Conservation (phyloP, 2,329 filamentous ascomycete species). For the Fusarium concolor region DNA sequence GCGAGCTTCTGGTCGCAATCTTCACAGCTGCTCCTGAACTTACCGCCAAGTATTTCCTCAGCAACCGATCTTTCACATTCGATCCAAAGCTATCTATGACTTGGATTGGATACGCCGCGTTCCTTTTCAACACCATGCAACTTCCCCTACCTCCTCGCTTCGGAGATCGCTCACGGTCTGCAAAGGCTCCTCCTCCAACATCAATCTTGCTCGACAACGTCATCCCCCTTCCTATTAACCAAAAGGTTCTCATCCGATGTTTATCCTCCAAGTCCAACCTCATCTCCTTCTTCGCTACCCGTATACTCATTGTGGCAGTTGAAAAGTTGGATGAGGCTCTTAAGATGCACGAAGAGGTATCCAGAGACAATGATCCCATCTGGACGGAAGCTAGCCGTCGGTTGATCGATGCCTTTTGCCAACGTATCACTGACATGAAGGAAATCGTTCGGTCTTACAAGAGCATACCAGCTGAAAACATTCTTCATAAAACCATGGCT, state of each 20-base stretch:
- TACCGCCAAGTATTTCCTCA: slow-evolving; percentile 86
- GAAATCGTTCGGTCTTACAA: slow-evolving; percentile 82
- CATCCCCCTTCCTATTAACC: slow-evolving; percentile 82
- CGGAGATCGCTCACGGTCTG: slow-evolving; percentile 71
- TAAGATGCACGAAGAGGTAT: slow-evolving; percentile 66
- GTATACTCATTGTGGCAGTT: slow-evolving; percentile 81
- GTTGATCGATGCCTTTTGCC: slow-evolving; percentile 79
- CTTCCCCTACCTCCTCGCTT: slow-evolving; percentile 79
- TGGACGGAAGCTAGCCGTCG: slow-evolving; percentile 78
- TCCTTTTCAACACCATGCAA: slow-evolving; percentile 84
- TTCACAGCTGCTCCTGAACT: slow-evolving; percentile 87
- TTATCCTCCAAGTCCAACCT: slow-evolving; percentile 82
- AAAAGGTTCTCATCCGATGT: slow-evolving; percentile 83
- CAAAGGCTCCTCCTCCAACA: slow-evolving; percentile 79
- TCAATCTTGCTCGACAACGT: slow-evolving; percentile 86
- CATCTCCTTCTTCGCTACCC: slow-evolving; percentile 84
- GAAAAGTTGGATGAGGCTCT: slow-evolving; percentile 78
- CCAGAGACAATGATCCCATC: slow-evolving; percentile 53
- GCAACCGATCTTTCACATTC: slow-evolving; percentile 83
- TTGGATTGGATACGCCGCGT: slow-evolving; percentile 93
- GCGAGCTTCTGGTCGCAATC: slow-evolving; percentile 82
- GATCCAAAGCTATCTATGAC: slow-evolving; percentile 93
- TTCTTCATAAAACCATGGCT: slow-evolving; percentile 81
- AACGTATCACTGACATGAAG: slow-evolving; percentile 83
- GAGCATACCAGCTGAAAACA: slow-evolving; percentile 72